Conservation (phyloP, 257 asterid genomes). For the Rubia yunnanensis region DNA sequence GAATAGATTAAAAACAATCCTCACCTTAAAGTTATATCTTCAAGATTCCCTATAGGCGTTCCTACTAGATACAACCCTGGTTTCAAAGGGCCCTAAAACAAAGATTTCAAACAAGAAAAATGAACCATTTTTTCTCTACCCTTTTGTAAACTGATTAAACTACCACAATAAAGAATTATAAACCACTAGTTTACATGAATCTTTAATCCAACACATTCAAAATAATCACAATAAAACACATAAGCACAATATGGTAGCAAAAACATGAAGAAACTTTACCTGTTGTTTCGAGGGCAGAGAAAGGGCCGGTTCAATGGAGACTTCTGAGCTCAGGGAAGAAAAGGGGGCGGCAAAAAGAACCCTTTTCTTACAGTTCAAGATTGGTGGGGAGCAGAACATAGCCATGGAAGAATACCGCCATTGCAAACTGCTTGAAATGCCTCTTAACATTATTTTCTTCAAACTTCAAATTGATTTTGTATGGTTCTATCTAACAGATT, state of each 20-base stretch:
- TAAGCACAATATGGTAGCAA: not conserved
- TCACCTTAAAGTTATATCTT: constrained; percentile 83
- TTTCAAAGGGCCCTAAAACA: constrained; percentile 60
- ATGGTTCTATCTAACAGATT: not conserved
- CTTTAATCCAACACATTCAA: not conserved
- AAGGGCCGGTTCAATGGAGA: not conserved
- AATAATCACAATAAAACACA: not conserved
- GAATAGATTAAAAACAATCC: not conserved
- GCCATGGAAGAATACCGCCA: constrained; percentile 11
- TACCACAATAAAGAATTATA: not conserved
- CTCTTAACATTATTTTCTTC: constrained; percentile 1
- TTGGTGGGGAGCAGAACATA: not conserved
- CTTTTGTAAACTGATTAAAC: not conserved
- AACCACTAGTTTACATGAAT: not conserved
- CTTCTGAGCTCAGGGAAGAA: constrained; percentile 6
- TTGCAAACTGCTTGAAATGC: constrained; percentile 1
- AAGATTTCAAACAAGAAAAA: not conserved
- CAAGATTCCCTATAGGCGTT: constrained; percentile 96
- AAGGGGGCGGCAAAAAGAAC: constrained; percentile 5
- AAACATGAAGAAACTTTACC: constrained; percentile 4
- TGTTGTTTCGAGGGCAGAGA: constrained; percentile 10
- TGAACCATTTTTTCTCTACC: not conserved
- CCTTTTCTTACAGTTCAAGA: constrained; percentile 2
- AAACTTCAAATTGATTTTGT: not conserved
- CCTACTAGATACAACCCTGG: constrained; percentile 88